A percentile compares a stretch with the other conserved stretches of the same genome.
Conservation (phyloP, 106 monocot genomes). For the Acorus gramineus region DNA sequence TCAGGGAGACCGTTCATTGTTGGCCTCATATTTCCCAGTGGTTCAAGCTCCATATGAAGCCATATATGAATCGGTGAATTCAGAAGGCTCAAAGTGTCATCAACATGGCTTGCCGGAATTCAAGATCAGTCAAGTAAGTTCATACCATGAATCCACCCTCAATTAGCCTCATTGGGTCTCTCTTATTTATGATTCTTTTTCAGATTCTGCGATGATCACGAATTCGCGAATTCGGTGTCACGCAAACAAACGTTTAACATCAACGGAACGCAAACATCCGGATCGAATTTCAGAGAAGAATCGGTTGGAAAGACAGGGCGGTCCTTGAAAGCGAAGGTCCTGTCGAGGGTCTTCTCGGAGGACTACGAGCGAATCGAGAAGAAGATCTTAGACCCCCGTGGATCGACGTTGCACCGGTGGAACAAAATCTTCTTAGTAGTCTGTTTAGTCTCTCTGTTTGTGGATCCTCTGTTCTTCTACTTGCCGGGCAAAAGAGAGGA, state of each 20-base stretch:
- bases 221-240: slow-evolving; percentile 1
- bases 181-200: background rate
- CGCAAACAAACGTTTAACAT: background rate
- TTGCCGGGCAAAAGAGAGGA: slow-evolving; percentile 26
- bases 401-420: slow-evolving; percentile 45
- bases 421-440: slow-evolving; percentile 51
- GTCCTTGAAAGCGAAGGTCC: slow-evolving; percentile 34
- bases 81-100: background rate
- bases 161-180: background rate
- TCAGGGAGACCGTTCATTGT: too few species aligned
- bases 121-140: slow-evolving; percentile 31
- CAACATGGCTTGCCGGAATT: slow-evolving; percentile 18
- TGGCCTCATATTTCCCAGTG: too few species aligned
- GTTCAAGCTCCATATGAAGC: background rate
- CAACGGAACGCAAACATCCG: background rate
- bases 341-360: slow-evolving; percentile 70
- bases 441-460: slow-evolving; percentile 57
- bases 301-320: slow-evolving; percentile 12
- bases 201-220: slow-evolving; percentile 30
- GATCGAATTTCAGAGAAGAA: background rate
- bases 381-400: slow-evolving; percentile 53
- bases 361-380: slow-evolving; percentile 42
- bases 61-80: background rate
- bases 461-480: slow-evolving; percentile 82
- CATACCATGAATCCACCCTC: background rate